phyloP scores from a whole-genome alignment of 768 basidiomycete species.

The Phlegmacium glaucopus region DNA sequence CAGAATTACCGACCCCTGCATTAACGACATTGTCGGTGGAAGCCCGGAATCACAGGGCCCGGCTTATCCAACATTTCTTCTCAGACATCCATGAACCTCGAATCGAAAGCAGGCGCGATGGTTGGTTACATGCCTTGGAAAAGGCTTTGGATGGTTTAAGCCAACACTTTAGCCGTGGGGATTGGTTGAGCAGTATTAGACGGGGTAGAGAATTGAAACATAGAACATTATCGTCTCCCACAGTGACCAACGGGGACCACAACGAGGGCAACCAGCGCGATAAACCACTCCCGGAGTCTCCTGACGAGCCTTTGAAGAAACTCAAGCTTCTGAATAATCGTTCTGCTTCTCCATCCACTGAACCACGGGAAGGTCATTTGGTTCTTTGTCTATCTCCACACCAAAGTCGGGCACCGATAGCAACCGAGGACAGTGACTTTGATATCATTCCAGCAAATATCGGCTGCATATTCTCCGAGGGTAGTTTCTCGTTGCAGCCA shows the following conservation, averaged over 20 bases:
- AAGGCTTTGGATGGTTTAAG: constrained; percentile 46
- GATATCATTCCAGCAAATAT: constrained; percentile 33
- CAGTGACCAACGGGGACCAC: not conserved
- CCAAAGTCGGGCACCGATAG: constrained; percentile 23
- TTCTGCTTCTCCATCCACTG: constrained; percentile 22
- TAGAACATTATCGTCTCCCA: not conserved
- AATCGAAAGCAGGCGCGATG: constrained; percentile 30
- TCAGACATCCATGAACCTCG: constrained; percentile 30
- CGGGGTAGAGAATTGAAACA: constrained; percentile 25
- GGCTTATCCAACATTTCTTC: constrained; percentile 38
- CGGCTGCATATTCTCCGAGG: constrained; percentile 43
- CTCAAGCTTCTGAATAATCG: constrained; percentile 22
- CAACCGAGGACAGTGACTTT: constrained; percentile 38
- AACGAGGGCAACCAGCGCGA: not conserved
- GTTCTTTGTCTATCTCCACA: constrained; percentile 48
- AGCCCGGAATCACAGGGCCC: constrained; percentile 37
- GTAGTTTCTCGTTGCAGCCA: constrained; percentile 36
- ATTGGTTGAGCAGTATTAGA: constrained; percentile 47
- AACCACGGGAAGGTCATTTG: constrained; percentile 37
- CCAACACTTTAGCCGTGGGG: constrained; percentile 31
- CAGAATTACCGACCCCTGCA: constrained; percentile 18
- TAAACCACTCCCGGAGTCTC: constrained; percentile 12
- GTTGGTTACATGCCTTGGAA: constrained; percentile 45
- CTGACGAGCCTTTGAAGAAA: constrained; percentile 14
- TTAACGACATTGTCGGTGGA: constrained; percentile 33